Base-by-base conservation (phyloP, 2,329 filamentous ascomycete species). In the Zasmidium angulare region DNA sequence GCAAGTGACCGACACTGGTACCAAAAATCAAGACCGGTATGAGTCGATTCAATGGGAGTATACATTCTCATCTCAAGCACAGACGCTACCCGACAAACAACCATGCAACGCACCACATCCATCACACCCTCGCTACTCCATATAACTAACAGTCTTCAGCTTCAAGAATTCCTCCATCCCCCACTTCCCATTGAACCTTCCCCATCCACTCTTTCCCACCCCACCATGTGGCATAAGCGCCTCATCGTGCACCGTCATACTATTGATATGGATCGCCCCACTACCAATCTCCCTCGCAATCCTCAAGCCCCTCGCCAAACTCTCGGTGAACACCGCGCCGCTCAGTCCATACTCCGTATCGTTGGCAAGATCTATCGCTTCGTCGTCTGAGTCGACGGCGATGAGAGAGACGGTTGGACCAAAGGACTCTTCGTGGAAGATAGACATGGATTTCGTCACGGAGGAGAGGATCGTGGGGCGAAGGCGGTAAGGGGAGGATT, bases 281-380 rank as follows among this genome's bases (percentile, higher is more conserved):
- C 83, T 82, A 71, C 93, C 77, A 46, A 81, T 75, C 57, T 75
- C 72, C 67, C 70, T 77, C 3, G 79, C 79, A 49, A 81, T 70
- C 50, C 73, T 71, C 36, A 81, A 56, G 1, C 76, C 79, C 26
- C 77, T 65, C 0, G 68, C 74, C 22, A 93, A 75, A 70, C 91
- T 86, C 65, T 83, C 78, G 0, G 90, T 92, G 72, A 91, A 96
- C 1, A 96, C 83, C 0, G 89, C 83, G 2, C 86, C 82, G 1
- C 81, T 79, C 10, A 96, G 81, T 2, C 91, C 91, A 70, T 92
- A 95, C 52, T 91, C 88, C 1, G 88, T 91, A 67, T 93, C 89
- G 70, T 96, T 96, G 14, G 90, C 89, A 19, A 93, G 77, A 26
- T 80, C 77, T 22, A 95, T 74, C 0, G 89, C 90, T 64, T 92